Percentiles rank a stretch among this genome's conserved stretches.
Evolutionary conservation across 2,329 filamentous ascomycete genomes (phyloP).

Genomic region (Amesomyces nigricolor): DNA sequence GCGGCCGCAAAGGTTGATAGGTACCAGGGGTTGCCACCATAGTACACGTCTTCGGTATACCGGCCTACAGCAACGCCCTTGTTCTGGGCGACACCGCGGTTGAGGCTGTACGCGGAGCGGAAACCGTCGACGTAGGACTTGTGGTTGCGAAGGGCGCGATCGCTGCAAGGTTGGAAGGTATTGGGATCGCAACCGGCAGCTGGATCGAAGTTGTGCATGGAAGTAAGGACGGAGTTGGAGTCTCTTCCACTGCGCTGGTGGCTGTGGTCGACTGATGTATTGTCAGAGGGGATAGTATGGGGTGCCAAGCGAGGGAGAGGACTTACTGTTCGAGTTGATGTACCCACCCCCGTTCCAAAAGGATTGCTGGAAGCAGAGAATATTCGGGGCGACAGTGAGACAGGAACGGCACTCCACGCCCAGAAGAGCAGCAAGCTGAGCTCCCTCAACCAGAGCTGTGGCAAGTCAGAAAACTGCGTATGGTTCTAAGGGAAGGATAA

Average conservation of each 20-base stretch:
- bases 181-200: constrained; percentile 57
- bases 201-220: constrained; percentile 67
- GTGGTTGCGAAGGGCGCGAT: constrained; percentile 65
- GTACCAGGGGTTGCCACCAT: constrained; percentile 77
- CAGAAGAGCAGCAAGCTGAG: constrained; percentile 56
- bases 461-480: constrained; percentile 26
- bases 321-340: constrained; percentile 59
- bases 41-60: constrained; percentile 69
- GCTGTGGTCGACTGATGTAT: constrained; percentile 46
- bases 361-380: constrained; percentile 66
- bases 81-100: constrained; percentile 56
- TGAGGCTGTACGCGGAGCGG: constrained; percentile 63
- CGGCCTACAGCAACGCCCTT: constrained; percentile 57
- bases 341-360: constrained; percentile 66
- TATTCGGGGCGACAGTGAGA: constrained; percentile 58
- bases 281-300: neutral
- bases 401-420: constrained; percentile 56
- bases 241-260: constrained; percentile 59
- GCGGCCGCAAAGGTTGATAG: constrained; percentile 69
- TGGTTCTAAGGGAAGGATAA: too few species aligned
- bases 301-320: neutral
- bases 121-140: constrained; percentile 72
- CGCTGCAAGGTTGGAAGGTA: constrained; percentile 74
- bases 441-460: constrained; percentile 58
- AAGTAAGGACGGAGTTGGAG: constrained; percentile 61